Percentiles rank a stretch among this genome's conserved stretches.
phyloP scores from a whole-genome alignment of 192 early-diverging fungal genomes.

The Mortierella claussenii region DNA sequence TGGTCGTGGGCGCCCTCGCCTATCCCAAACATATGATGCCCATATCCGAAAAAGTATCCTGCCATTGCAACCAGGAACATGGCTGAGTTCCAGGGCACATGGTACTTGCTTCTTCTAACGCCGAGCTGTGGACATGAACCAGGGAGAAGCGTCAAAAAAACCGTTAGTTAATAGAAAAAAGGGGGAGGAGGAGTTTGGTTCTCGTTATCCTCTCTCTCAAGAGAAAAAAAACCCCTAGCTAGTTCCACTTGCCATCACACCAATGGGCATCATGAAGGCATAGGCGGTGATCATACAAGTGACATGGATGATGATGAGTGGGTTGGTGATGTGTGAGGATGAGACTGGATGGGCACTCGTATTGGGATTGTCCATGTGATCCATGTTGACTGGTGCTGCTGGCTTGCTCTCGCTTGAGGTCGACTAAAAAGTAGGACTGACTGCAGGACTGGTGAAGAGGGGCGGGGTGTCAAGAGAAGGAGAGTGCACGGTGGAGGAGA shows the following conservation, averaged over 20 bases:
- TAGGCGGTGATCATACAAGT: conserved; percentile 56
- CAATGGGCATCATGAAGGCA: conserved; percentile 51
- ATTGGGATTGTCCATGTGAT: conserved; percentile 44
- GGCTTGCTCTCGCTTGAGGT: background rate
- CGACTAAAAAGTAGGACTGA: background rate
- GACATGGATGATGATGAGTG: conserved; percentile 58
- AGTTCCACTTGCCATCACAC: conserved; percentile 52
- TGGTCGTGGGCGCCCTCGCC: conserved; percentile 14
- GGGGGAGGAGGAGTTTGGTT: no score
- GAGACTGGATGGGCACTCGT: conserved; percentile 24
- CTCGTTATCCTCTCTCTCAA: no score
- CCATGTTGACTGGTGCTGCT: conserved; percentile 2
- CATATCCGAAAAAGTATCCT: conserved; percentile 46
- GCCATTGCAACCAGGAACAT: conserved; percentile 25
- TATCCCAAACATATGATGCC: conserved; percentile 41
- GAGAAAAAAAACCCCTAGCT: no score
- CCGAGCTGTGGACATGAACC: no score
- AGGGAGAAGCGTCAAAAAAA: no score
- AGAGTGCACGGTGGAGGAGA: background rate
- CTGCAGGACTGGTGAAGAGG: no score
- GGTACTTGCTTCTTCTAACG: conserved; percentile 38
- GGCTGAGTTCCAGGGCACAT: conserved; percentile 28
- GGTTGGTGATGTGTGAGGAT: conserved; percentile 39
- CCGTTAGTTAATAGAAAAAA: no score
- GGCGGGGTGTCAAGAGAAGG: background rate